Evolutionary conservation across 2,329 filamentous ascomycete genomes (phyloP), one percentile per base, ranked within the genome.

Genomic region (Colletotrichum cuscutae): DNA sequence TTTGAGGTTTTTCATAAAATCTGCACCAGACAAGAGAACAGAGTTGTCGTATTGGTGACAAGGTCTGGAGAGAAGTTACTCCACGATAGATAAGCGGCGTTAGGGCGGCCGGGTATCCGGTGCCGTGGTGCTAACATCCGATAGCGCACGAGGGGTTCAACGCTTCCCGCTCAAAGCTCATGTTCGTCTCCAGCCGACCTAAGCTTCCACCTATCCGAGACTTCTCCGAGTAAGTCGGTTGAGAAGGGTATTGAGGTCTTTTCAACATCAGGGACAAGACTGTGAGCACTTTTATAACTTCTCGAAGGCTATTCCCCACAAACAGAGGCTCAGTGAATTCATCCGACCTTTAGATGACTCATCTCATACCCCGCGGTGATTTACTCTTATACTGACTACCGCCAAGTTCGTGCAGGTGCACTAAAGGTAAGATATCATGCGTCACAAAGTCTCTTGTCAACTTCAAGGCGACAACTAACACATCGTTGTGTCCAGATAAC

Each of bases 151-250:
- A 70, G 69, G 65, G 69, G 52, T 49, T 64, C 42, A 49, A 59
- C 30, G 35, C 53, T 30, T 53, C 30, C 42, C 26, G 11, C 22
- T 64, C 54, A 26, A 52, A 72, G 58, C 49, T 61, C 58, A 12
- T 15, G 30, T 32, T 58, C 67, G 53, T 53, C 53, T 59, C 63
- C 54, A 53, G 53, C 57, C 70, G 61, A 12, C 11, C 9, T 35
- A 35, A 72, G 52, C 61, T 68, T 53, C 24, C 59, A 56, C 56
- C 35, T 57, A 56, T 61, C 70, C 35, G 26, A 72, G 57, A 57
- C 59, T 52, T 58, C 46, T 49, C 54, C 26, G 32, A 56, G 26
- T 52, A 49, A 49, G 19, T 49, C 19, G 42, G 3, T 19, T n/a
- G 2, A 3, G 8, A 49, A 49, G 8, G 19, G 7, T 4, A 9